Base-by-base conservation (phyloP, 345 rosid genomes). In the Alliaria petiolata region DNA sequence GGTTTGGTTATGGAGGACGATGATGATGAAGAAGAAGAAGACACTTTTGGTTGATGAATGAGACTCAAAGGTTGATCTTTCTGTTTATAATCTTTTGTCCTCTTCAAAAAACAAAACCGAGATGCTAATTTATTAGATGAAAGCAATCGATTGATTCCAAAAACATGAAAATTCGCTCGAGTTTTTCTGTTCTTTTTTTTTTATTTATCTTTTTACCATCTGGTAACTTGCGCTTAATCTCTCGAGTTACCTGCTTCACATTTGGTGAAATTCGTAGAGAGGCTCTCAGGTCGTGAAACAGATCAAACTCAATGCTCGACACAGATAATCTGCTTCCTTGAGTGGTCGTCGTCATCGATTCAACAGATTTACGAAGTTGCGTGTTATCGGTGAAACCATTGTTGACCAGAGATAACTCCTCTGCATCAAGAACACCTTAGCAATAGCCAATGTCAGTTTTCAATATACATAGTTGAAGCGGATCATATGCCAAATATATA, bases 381-480 rank as follows among this genome's bases (percentile, higher is more conserved):
- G 63, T 54, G 33, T 44, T 52, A 35, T 4, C 54, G 9, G 15
- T 62, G 70, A 62, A 68, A 44, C 79, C 74, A 26, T 45, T 53
- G 75, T 62, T 75, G 30, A 75, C 53, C 3, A 75, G 36, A 38
- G 65, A 69, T 36, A 75, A 26, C 35, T 75, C 79, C 38, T 75
- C 74, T 31, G 65, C 60, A 53, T 75, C 70, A 61, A 75, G 79
- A 69, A 75, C 74, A 62, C 79, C 79, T 75, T 68, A 16, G 0
- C 53, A 72, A 35, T 17, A 36, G 38, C 11, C 40, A 64, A 54
- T 8, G 12, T 45, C 13, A 52, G 1, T 43, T 15, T 49, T 33
- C 10, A 20, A 15, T 9, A 16, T 8, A 10, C 4, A 36, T 4
- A 34, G 8, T 34, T 10, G 38, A 8, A 35, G 39, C 11, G 10